These are phyloP conservation scores for Avena atlantica DNA, from an alignment of 176 grass and related monocot genomes.

Conservation along the genomic window DNA sequence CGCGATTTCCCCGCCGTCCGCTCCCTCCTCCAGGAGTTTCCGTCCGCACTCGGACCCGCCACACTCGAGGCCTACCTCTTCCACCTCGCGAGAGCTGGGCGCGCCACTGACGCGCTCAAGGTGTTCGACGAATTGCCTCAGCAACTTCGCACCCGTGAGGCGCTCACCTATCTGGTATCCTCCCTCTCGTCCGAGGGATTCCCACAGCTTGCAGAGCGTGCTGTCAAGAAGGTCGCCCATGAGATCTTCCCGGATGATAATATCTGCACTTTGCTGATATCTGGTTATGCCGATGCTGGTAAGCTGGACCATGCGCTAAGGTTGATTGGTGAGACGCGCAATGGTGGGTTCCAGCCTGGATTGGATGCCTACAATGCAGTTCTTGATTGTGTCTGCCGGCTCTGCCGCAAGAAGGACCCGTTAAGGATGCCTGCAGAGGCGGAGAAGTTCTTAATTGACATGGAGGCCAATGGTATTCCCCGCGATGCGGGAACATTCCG, in stretches of 20 bases:
- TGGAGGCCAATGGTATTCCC: conserved; percentile 84
- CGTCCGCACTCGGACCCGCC: conserved; percentile 54
- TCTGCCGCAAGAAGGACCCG: conserved; percentile 80
- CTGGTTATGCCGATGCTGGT: conserved; percentile 81
- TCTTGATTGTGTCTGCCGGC: conserved; percentile 79
- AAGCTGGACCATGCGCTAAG: conserved; percentile 83
- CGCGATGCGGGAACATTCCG: conserved; percentile 72
- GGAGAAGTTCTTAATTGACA: conserved; percentile 82
- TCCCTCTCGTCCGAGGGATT: conserved; percentile 64
- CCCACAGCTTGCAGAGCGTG: conserved; percentile 70
- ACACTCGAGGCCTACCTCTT: conserved; percentile 65
- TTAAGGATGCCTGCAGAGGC: conserved; percentile 71
- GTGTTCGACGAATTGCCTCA: conserved; percentile 70
- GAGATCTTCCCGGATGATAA: conserved; percentile 86
- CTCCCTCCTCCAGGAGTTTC: conserved; percentile 73
- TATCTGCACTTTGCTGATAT: conserved; percentile 76
- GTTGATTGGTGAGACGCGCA: conserved; percentile 68
- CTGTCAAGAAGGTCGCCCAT: conserved; percentile 64
- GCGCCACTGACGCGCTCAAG: conserved; percentile 64
- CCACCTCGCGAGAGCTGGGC: conserved; percentile 56
- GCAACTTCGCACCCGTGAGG: conserved; percentile 47
- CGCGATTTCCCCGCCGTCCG: conserved; percentile 76
- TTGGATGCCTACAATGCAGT: conserved; percentile 78
- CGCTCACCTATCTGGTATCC: conserved; percentile 63
- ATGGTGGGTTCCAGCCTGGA: conserved; percentile 78